Evolutionary conservation across 139 green algal genomes (phyloP), one percentile per base, ranked within the genome.

Genomic region (Picochlorum sp.): DNA sequence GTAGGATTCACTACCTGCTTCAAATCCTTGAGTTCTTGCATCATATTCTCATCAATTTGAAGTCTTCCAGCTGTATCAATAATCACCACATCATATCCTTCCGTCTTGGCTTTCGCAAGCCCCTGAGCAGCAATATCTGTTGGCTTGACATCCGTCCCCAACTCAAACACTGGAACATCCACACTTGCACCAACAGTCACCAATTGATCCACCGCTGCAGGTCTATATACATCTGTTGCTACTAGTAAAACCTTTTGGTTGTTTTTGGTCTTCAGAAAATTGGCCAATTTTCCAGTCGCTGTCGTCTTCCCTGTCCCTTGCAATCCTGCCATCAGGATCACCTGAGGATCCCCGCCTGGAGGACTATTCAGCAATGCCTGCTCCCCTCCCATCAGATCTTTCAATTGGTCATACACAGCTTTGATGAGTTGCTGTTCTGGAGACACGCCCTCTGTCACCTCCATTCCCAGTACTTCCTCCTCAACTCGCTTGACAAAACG

Each of bases 241-340:
- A 97, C 89, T 79, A 98, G 77, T 41, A 92, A 72, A 23, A 89
- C 79, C 59, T 76, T 75, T 63, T 92, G 90, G 24, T 75, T 72
- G 38, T 84, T 63, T 20, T 20, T 54, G 70, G 90, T 84, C 71
- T 87, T 81, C 15, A 98, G 81, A 68, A 82, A 87, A 37, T 88
- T 65, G 0, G 93, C 93, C 58, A 98, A 81, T 82, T 98, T 98
- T 50, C 88, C 93, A 30, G 82, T 92, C 0, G 89, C 88, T 0
- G 93, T 98, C 11, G 93, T 98, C 78, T 98, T 98, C 38, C 93
- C 93, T 44, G 97, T 94, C 18, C 93, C 92, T 69, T 97, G 90
- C n/a, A 91, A 68, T 1, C 89, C 89, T 15, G 86, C 88, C 81
- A 95, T 90, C 31, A 96, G 75, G 31, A 95, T 84, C 52, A 96